phyloP scores from a whole-genome alignment of 805 yeast species.

The Lipomyces lipofer region DNA sequence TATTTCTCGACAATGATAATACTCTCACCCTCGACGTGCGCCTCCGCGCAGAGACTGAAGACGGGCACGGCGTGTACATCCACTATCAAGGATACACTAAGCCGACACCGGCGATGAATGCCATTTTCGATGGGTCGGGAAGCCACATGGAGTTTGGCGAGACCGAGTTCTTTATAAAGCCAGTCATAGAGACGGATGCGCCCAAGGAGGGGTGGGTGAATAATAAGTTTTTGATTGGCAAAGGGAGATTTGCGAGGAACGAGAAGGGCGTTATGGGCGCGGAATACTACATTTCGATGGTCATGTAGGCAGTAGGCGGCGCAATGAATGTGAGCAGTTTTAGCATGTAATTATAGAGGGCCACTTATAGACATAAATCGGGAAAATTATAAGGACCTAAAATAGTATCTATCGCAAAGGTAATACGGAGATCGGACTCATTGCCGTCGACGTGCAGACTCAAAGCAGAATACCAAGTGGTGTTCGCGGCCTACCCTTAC shows the following conservation, averaged over 20 bases:
- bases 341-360: too few relatives aligned
- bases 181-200: constrained; percentile 47
- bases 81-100: constrained; percentile 26
- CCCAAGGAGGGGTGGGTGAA: constrained; percentile 52
- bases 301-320: constrained; percentile 5
- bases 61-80: constrained; percentile 27
- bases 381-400: too few relatives aligned
- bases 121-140: constrained; percentile 24
- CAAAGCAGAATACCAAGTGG: too few relatives aligned
- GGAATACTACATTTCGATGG: constrained; percentile 54
- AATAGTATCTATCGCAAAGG: too few relatives aligned
- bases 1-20: constrained; percentile 18
- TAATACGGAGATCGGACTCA: not conserved
- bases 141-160: constrained; percentile 28
- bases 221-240: constrained; percentile 53
- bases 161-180: constrained; percentile 42
- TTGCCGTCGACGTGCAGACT: too few relatives aligned
- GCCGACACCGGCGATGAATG: constrained; percentile 27
- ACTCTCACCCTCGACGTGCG: constrained; percentile 28
- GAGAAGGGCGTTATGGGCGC: constrained; percentile 49
- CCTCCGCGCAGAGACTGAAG: constrained; percentile 24
- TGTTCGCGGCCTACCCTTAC: too few relatives aligned
- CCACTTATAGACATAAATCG: too few relatives aligned
- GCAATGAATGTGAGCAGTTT: too few relatives aligned
- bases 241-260: constrained; percentile 59